Percentiles rank a stretch among this genome's conserved stretches.
phyloP scores from a whole-genome alignment of 179 eudicot species.

The Sideroxylon spinosum region DNA sequence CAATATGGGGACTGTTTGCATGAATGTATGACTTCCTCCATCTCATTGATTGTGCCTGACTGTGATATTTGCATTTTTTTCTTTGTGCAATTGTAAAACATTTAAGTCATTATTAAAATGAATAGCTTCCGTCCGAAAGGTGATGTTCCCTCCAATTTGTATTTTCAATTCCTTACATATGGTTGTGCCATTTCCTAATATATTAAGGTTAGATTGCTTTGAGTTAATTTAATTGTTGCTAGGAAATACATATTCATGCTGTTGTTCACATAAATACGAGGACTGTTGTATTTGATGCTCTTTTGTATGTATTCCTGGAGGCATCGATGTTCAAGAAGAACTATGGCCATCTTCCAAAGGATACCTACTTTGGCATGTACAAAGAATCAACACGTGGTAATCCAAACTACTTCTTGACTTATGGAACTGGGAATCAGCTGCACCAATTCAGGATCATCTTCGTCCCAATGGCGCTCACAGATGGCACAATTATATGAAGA shows the following conservation, averaged over 20 bases:
- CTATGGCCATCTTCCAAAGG: conserved; percentile 80
- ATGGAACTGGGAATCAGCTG: conserved; percentile 92
- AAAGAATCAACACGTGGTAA: conserved; percentile 88
- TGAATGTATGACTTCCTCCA: too few species aligned
- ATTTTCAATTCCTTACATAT: too few species aligned
- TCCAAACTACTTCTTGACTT: conserved; percentile 82
- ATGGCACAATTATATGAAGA: conserved; percentile 89
- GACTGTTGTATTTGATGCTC: background rate
- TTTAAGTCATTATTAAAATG: background rate
- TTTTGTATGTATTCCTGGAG: conserved; percentile 23
- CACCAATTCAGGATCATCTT: conserved; percentile 67
- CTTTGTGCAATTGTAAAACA: too few species aligned
- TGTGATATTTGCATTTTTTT: too few species aligned
- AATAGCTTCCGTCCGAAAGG: too few species aligned
- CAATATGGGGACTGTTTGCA: too few species aligned
- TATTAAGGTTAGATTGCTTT: background rate
- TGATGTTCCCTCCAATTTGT: too few species aligned
- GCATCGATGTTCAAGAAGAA: conserved; percentile 86
- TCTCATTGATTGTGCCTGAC: too few species aligned
- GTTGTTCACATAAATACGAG: background rate
- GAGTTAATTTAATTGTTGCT: background rate
- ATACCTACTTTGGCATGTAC: conserved; percentile 77
- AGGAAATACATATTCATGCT: background rate
- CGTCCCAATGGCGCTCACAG: conserved; percentile 97
- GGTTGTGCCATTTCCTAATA: too few species aligned